Percentiles rank a stretch among this genome's conserved stretches.
Evolutionary conservation across 2,329 filamentous ascomycete species (phyloP).

Genomic region (Arthrobotrys entomopaga): DNA sequence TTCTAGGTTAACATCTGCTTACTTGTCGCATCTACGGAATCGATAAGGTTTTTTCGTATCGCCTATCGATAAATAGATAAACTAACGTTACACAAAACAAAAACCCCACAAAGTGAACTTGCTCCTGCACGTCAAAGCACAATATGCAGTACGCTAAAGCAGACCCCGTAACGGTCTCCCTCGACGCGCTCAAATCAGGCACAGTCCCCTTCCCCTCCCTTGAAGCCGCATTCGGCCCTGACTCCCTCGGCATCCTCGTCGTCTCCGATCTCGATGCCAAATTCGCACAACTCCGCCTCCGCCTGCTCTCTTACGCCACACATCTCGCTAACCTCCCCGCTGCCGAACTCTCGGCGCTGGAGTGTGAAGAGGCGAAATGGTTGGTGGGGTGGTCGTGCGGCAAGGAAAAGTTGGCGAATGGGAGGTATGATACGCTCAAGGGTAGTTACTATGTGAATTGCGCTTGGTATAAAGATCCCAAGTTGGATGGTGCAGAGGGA

Average conservation of each 20-base stretch:
- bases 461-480: slow-evolving; percentile 76
- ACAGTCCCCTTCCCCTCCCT: slow-evolving; percentile 75
- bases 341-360: slow-evolving; percentile 71
- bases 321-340: slow-evolving; percentile 84
- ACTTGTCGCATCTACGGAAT: neutral
- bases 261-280: slow-evolving; percentile 82
- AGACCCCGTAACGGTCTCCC: slow-evolving; percentile 70
- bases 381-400: slow-evolving; percentile 72
- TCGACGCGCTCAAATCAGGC: slow-evolving; percentile 67
- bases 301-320: slow-evolving; percentile 84
- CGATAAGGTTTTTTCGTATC: slow-evolving; percentile 42
- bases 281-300: slow-evolving; percentile 77
- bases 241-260: slow-evolving; percentile 90
- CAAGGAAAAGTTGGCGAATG: slow-evolving; percentile 82
- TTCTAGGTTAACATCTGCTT: neutral
- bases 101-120: too few relatives aligned
- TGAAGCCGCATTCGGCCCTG: slow-evolving; percentile 85
- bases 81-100: slow-evolving; percentile 48
- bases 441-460: slow-evolving; percentile 87
- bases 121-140: too few relatives aligned
- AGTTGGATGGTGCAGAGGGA: slow-evolving; percentile 69
- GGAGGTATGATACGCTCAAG: slow-evolving; percentile 81
- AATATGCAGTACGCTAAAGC: slow-evolving; percentile 60
- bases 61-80: slow-evolving; percentile 48
- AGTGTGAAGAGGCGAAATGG: slow-evolving; percentile 66